These are phyloP conservation scores for Apodospora peruviana DNA, from an alignment of 495 filamentous ascomycete species.

Conservation along the genomic window DNA sequence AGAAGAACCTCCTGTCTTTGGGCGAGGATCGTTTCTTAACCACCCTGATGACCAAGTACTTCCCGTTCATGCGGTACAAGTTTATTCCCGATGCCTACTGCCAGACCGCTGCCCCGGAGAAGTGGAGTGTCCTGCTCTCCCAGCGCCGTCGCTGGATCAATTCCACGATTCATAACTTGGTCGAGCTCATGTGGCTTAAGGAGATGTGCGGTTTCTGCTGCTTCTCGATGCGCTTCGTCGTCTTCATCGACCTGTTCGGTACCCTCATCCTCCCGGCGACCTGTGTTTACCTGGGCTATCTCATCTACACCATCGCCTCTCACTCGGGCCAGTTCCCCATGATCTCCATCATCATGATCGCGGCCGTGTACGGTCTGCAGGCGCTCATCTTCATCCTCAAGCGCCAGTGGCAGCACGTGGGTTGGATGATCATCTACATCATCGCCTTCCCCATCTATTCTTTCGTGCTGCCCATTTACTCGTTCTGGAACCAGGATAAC, in stretches of 20 bases:
- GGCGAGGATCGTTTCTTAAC: constrained; percentile 98
- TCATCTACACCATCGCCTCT: constrained; percentile 74
- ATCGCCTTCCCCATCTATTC: constrained; percentile 90
- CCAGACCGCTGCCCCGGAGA: constrained; percentile 86
- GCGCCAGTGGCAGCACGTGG: constrained; percentile 94
- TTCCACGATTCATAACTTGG: constrained; percentile 93
- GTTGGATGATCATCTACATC: constrained; percentile 99
- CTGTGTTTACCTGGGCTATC: constrained; percentile 81
- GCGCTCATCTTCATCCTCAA: constrained; percentile 93
- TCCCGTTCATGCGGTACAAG: constrained; percentile 92
- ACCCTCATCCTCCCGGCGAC: constrained; percentile 91
- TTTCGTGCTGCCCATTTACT: constrained; percentile 88
- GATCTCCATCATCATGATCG: constrained; percentile 83
- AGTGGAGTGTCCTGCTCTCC: constrained; percentile 86
- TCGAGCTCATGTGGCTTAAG: constrained; percentile 77
- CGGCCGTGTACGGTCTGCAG: constrained; percentile 90
- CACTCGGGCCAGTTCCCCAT: constrained; percentile 72
- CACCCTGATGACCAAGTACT: constrained; percentile 96
- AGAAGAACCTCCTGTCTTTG: constrained; percentile 93
- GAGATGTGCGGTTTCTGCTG: constrained; percentile 98
- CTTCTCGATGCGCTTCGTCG: constrained; percentile 97
- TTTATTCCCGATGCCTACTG: constrained; percentile 91
- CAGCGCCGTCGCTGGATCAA: constrained; percentile 98
- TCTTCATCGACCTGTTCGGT: constrained; percentile 90
- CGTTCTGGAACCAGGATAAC: constrained; percentile 99